Evolutionary conservation across 495 filamentous ascomycete species (phyloP), one percentile per base, ranked within the genome.

Genomic region (Pseudevernia furfuracea): DNA sequence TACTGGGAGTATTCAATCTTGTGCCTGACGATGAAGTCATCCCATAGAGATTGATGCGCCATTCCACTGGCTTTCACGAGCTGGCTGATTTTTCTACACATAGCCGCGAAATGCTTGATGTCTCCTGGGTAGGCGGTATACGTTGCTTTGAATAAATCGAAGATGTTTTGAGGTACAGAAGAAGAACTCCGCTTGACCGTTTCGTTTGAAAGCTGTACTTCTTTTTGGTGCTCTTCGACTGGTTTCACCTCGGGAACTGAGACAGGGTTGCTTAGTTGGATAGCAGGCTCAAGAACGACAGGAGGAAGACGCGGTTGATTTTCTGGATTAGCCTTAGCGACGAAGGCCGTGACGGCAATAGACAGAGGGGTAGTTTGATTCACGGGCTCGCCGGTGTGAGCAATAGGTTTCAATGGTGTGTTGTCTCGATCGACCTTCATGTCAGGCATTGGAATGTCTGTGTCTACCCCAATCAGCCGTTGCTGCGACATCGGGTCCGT

Each of bases 1-100:
- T 82, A 73, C 36, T 56, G 60, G 5, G 72, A 70, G 41, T 80
- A 82, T 11, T 75, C 71, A n/a, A 72, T 62, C 38, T 76, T 68
- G 64, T 81, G 71, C 65, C 74, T 72, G 36, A 80, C 79, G 60
- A 91, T 77, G 68, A 88, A 88, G 63, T 91, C 88, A 70, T 91
- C 88, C 73, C 84, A 90, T 0, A 88, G 65, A 46, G 76, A 83
- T 30, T 77, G 78, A 41, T 78, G 75, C 30, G 77, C 64, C 34
- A 86, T 62, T 23, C 73, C 44, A 10, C 73, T 78, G 15, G 70
- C 62, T 30, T 72, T 69, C 19, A 77, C 70, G 25, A 87, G 75
- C 30, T 74, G 70, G 32, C 80, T 74, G 14, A 91, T 74, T 60
- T 80, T 83, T 14, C 77, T 73, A 61, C 87, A 83, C 1, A 82